Conservation (phyloP, 805 yeast species). For the Candida maltosa region DNA sequence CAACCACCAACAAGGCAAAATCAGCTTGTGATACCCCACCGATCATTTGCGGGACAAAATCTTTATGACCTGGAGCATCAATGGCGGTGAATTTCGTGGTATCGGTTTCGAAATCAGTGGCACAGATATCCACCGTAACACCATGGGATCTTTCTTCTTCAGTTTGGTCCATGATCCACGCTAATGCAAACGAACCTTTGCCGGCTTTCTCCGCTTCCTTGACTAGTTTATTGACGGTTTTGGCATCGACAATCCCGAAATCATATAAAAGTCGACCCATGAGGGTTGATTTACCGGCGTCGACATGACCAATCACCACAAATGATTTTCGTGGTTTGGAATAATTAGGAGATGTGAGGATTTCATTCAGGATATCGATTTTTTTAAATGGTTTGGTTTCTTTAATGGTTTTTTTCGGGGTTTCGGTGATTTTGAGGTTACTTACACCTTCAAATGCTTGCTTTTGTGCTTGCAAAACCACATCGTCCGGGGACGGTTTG, state of each 20-base stretch:
- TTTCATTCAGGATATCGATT: conserved; percentile 40
- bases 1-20: conserved; percentile 68
- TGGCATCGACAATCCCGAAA: conserved; percentile 61
- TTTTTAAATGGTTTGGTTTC: conserved; percentile 42
- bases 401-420: conserved; percentile 8
- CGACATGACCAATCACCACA: conserved; percentile 84
- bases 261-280: conserved; percentile 73
- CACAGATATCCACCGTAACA: conserved; percentile 75
- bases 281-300: conserved; percentile 80
- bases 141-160: conserved; percentile 72
- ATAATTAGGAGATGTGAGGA: conserved; percentile 26
- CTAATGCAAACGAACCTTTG: conserved; percentile 76
- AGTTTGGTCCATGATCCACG: conserved; percentile 85
- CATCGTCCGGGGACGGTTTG: conserved; percentile 83
- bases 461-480: conserved; percentile 56
- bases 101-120: conserved; percentile 60
- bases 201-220: conserved; percentile 67
- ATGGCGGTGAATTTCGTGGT: conserved; percentile 60
- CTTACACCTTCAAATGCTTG: conserved; percentile 34
- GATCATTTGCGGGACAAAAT: conserved; percentile 82
- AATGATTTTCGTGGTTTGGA: conserved; percentile 60
- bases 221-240: conserved; percentile 58
- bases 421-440: conserved; percentile 20
- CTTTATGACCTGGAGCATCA: conserved; percentile 84
- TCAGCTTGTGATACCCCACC: conserved; percentile 82